Percentiles rank a stretch among this genome's conserved stretches.
phyloP scores from a whole-genome alignment of 2,329 filamentous ascomycete genomes.

The Fusarium gaditjirri region DNA sequence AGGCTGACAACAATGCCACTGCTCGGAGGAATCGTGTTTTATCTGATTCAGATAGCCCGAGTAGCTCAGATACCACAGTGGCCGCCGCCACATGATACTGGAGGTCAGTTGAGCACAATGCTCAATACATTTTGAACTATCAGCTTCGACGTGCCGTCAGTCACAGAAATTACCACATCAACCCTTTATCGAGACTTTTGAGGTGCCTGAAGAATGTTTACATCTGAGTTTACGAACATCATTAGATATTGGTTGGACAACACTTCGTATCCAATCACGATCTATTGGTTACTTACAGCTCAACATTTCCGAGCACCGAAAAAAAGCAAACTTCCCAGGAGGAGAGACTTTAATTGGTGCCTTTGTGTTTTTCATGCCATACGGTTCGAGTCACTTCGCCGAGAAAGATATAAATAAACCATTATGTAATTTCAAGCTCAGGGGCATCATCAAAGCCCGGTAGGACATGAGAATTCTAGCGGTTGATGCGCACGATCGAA shows the following conservation, averaged over 20 bases:
- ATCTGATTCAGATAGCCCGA: neutral
- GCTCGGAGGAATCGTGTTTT: neutral
- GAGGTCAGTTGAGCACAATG: neutral
- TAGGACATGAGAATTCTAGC: neutral
- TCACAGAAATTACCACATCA: neutral
- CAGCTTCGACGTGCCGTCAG: neutral
- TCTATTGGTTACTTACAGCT: neutral
- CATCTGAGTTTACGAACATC: neutral
- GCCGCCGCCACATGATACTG: neutral
- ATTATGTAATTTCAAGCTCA: neutral
- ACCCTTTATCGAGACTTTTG: neutral
- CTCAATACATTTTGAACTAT: neutral
- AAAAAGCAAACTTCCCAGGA: neutral
- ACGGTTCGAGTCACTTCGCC: neutral
- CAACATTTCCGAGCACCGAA: neutral
- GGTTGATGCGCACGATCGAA: neutral
- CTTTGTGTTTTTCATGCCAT: neutral
- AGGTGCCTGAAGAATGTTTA: neutral
- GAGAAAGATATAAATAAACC: neutral
- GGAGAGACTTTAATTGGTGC: neutral
- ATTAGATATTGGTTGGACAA: neutral
- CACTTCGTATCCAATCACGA: neutral
- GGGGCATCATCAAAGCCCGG: neutral
- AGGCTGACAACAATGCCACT: neutral
- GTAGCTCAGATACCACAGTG: constrained; percentile 7